Percentiles rank a stretch among this genome's conserved stretches.
Evolutionary conservation across 176 grass and related monocot genomes (phyloP).

Genomic region (Triticum monococcum): DNA sequence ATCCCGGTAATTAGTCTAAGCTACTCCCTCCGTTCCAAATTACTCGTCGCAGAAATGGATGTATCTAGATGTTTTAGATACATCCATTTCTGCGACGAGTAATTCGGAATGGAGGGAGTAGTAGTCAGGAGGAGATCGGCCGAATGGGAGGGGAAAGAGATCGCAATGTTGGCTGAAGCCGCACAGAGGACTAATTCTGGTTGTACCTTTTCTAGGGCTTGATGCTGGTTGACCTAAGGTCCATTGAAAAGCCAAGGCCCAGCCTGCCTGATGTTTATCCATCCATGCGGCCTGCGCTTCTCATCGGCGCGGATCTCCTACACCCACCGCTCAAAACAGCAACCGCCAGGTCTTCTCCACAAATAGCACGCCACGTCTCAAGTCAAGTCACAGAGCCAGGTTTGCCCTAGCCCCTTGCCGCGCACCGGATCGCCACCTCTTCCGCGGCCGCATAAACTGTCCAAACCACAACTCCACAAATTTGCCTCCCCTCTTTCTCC

Average conservation of each 20-base stretch:
- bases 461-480: conserved; percentile 31
- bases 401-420: not conserved
- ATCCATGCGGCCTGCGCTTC: not conserved
- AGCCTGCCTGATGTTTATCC: not conserved
- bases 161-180: too few species aligned
- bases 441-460: conserved; percentile 22
- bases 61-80: too few species aligned
- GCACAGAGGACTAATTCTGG: too few species aligned
- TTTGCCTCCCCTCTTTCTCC: not conserved
- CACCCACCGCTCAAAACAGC: not conserved
- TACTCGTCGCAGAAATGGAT: too few species aligned
- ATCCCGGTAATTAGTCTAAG: too few species aligned
- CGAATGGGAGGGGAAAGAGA: too few species aligned
- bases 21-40: too few species aligned
- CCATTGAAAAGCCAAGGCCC: conserved; percentile 7
- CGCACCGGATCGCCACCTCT: conserved; percentile 27
- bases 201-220: too few species aligned
- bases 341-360: not conserved
- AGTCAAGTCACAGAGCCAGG: not conserved
- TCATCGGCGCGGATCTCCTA: not conserved
- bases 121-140: too few species aligned
- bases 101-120: too few species aligned
- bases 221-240: not conserved
- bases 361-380: not conserved
- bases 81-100: too few species aligned